Evolutionary conservation across 2,329 filamentous ascomycete species (phyloP), one percentile per base, ranked within the genome.

Genomic region (Diplodia corticola): DNA sequence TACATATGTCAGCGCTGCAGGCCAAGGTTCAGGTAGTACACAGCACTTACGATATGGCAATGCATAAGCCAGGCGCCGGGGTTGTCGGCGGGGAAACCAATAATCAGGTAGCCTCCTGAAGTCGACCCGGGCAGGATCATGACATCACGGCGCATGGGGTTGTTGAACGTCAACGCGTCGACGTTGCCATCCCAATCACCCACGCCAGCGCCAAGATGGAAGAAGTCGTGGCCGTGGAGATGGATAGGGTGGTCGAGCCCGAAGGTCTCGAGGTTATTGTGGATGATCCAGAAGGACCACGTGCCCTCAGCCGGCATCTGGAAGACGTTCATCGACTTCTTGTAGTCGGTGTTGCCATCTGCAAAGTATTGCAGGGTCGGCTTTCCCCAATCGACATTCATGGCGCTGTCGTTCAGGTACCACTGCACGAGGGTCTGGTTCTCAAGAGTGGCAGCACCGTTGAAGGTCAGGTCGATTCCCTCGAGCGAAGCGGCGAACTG

Each of bases 31-130:
- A 7, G 24, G 26, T 33, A 20, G 22, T 54, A 66, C 63, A n/a
- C 24, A 20, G 22, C 46, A 66, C 63, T 57, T 51, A 63, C 55
- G 33, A 68, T 67, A 64, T 67, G 66, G 30, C 66, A 66, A 48
- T 67, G 65, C 57, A 67, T 69, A 37, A 74, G 68, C 76, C 75
- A 77, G 48, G 73, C 70, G 9, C 85, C 85, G 0, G 85, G 84
- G 72, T 86, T 86, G 55, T 81, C 78, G 0, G 83, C 82, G 49
- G 76, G 74, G 74, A 86, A 85, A 22, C 84, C 84, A 22, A 87
- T 72, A 13, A 86, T 81, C 26, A 81, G 79, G 69, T 83, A 82
- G 2, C 78, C 79, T 9, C 70, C 70, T n/a, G 9, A 55, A 1
- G 60, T 40, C 20, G 50, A 49, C 1, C 69, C 69, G 0, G 78